Percentiles rank a stretch among this genome's conserved stretches.
Conservation (phyloP, 108 stramenopile species). For the Epipyxis sp. region DNA sequence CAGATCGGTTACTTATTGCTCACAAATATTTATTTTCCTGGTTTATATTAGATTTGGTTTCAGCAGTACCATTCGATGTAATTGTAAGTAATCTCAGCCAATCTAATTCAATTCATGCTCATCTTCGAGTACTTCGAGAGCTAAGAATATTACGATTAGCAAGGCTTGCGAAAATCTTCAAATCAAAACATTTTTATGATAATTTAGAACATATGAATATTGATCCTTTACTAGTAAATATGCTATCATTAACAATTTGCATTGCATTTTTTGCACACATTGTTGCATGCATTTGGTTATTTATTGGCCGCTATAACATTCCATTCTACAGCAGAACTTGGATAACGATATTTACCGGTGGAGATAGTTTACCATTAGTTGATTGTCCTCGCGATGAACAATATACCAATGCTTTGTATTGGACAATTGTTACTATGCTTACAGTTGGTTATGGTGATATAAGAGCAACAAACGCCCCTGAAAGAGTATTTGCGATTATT, state of each 20-base stretch:
- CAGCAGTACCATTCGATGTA: slow-evolving; percentile 20
- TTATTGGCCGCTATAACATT: background rate
- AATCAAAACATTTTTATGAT: background rate
- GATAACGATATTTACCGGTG: background rate
- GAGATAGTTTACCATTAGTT: background rate
- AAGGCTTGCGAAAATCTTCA: slow-evolving; percentile 22
- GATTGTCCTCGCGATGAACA: slow-evolving; percentile 23
- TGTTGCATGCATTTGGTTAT: slow-evolving; percentile 17
- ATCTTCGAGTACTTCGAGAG: slow-evolving; percentile 1
- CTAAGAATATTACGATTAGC: slow-evolving; percentile 31
- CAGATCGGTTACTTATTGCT: background rate
- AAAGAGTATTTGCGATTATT: slow-evolving; percentile 16
- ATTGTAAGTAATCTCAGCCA: background rate
- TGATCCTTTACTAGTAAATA: background rate
- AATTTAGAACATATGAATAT: background rate
- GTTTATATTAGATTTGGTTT: slow-evolving; percentile 25
- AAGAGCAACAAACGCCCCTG: background rate
- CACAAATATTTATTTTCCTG: slow-evolving; percentile 7
- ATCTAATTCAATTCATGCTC: too few relatives aligned
- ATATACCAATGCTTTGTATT: slow-evolving; percentile 59
- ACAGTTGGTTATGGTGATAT: slow-evolving; percentile 36
- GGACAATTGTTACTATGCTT: slow-evolving; percentile 55
- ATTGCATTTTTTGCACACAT: slow-evolving; percentile 25
- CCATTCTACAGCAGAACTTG: too few relatives aligned
- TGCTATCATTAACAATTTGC: background rate